Evolutionary conservation across 140 eudicot species (phyloP).

Genomic region (Anethum foeniculum): DNA sequence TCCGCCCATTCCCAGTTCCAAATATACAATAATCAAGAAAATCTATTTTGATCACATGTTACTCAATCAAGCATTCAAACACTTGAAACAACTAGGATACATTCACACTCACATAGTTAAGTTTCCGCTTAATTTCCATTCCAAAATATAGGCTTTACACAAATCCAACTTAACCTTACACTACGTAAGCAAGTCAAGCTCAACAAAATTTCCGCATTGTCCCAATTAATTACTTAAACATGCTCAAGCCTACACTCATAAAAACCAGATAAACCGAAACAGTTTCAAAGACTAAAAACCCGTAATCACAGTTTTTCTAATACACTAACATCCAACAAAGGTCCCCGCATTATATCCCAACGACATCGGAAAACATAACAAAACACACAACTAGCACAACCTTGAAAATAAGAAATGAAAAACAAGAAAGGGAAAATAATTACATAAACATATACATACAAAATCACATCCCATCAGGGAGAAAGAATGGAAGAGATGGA

Average conservation of each 20-base stretch:
- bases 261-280: background rate
- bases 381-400: background rate
- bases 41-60: background rate
- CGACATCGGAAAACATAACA: background rate
- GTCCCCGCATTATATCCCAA: no score
- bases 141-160: background rate
- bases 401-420: background rate
- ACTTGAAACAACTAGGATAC: background rate
- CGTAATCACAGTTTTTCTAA: background rate
- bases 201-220: background rate
- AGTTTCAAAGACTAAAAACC: no score
- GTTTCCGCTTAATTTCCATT: background rate
- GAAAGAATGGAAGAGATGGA: slow-evolving; percentile 62
- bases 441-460: background rate
- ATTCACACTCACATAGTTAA: background rate
- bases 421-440: background rate
- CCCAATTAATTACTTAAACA: background rate
- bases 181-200: background rate
- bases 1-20: background rate
- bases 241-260: background rate
- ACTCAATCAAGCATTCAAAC: background rate
- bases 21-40: no score
- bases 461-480: slow-evolving; percentile 66
- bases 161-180: background rate
- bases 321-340: no score